phyloP scores from a whole-genome alignment of 305 asterid genomes.

The Nicotiana rustica region DNA sequence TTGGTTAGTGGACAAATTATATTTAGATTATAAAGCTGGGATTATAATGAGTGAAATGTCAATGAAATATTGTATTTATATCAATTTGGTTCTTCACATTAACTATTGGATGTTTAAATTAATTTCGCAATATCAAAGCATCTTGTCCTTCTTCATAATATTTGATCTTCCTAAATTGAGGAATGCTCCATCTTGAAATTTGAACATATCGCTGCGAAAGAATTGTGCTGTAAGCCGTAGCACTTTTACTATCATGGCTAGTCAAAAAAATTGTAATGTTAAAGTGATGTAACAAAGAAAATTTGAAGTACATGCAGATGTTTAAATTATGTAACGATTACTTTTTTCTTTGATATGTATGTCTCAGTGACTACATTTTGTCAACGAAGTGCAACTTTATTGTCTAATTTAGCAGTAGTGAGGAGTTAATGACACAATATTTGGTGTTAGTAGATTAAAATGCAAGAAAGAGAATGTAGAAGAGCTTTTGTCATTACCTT shows the following conservation, averaged over 20 bases:
- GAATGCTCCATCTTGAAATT: constrained; percentile 11
- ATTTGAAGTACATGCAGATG: neutral
- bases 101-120: neutral
- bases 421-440: neutral
- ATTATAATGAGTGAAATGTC: neutral
- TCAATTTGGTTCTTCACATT: constrained; percentile 11
- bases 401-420: neutral
- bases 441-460: neutral
- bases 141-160: neutral
- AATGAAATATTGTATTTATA: neutral
- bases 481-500: neutral
- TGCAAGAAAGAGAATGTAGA: neutral
- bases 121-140: neutral
- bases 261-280: neutral
- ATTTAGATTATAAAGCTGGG: neutral
- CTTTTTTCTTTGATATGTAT: neutral
- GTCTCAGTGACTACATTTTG: neutral
- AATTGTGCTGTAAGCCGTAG: neutral
- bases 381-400: neutral
- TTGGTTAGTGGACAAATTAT: neutral
- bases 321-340: neutral
- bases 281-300: neutral
- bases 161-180: neutral
- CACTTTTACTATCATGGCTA: neutral
- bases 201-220: neutral